phyloP scores from a whole-genome alignment of 345 rosid species.

The Pugionium cornutum region DNA sequence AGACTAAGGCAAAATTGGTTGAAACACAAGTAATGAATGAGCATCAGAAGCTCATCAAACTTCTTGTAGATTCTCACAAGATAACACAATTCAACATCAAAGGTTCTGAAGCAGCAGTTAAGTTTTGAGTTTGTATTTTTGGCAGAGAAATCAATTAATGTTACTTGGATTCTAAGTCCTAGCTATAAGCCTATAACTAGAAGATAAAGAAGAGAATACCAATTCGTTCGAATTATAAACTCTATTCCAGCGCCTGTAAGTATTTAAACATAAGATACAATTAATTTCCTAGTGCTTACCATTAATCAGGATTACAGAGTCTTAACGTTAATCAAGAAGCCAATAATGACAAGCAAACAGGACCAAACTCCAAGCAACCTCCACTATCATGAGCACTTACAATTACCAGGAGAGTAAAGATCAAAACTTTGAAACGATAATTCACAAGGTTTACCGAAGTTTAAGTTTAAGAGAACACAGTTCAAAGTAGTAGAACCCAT shows the following conservation, averaged over 20 bases:
- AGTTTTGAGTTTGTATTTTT: neutral
- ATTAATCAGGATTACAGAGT: neutral
- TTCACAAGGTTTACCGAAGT: neutral
- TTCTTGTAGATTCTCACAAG: constrained; percentile 4
- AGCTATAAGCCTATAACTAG: neutral
- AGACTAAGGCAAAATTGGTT: neutral
- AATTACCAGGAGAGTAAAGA: constrained; percentile 4
- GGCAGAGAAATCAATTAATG: neutral
- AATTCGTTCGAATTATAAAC: neutral
- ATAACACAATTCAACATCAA: constrained; percentile 4
- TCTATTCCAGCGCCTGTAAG: neutral
- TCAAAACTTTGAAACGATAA: neutral
- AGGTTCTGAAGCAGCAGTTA: neutral
- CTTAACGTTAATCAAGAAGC: no score
- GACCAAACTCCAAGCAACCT: constrained; percentile 8
- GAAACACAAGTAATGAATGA: neutral
- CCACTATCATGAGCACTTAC: neutral
- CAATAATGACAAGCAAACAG: neutral
- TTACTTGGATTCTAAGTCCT: neutral
- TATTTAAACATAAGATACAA: no score
- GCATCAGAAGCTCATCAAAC: constrained; percentile 7
- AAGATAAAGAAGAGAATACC: neutral
- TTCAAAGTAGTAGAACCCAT: neutral
- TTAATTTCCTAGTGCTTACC: no score
- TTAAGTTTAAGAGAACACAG: neutral